These are phyloP conservation scores for Basidiobolus meristosporus DNA, from an alignment of 371 early-diverging fungal genomes.

Conservation along the genomic window DNA sequence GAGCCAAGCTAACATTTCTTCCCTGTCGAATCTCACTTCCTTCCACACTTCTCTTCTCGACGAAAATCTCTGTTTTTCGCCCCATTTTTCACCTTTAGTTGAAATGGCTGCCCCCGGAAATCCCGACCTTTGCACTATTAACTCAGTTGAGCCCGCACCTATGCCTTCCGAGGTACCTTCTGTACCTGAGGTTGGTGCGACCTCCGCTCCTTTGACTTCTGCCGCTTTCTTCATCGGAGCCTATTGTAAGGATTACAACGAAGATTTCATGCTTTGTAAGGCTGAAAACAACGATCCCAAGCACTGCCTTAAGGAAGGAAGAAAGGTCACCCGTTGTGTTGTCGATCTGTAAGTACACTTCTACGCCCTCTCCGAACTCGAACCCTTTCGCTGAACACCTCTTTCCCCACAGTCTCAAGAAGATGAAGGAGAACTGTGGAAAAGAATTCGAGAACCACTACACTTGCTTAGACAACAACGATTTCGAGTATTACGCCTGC, in stretches of 20 bases:
- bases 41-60: no score
- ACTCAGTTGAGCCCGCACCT: conserved; percentile 65
- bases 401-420: conserved; percentile 34
- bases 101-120: no score
- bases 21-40: no score
- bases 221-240: conserved; percentile 79
- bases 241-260: conserved; percentile 80
- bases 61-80: no score
- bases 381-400: not conserved
- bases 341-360: conserved; percentile 57
- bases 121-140: no score
- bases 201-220: conserved; percentile 84
- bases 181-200: conserved; percentile 78
- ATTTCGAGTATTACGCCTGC: conserved; percentile 71
- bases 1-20: no score
- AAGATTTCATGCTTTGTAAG: conserved; percentile 95
- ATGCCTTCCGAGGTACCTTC: conserved; percentile 39
- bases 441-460: conserved; percentile 78
- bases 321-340: conserved; percentile 89
- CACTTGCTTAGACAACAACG: conserved; percentile 80
- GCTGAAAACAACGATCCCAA: conserved; percentile 72
- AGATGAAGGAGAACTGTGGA: conserved; percentile 79
- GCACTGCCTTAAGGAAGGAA: conserved; percentile 82
- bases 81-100: no score
- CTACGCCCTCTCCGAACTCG: not conserved